These are phyloP conservation scores for Ustilago esculenta DNA, from an alignment of 1,284 basidiomycete species.

Conservation along the genomic window DNA sequence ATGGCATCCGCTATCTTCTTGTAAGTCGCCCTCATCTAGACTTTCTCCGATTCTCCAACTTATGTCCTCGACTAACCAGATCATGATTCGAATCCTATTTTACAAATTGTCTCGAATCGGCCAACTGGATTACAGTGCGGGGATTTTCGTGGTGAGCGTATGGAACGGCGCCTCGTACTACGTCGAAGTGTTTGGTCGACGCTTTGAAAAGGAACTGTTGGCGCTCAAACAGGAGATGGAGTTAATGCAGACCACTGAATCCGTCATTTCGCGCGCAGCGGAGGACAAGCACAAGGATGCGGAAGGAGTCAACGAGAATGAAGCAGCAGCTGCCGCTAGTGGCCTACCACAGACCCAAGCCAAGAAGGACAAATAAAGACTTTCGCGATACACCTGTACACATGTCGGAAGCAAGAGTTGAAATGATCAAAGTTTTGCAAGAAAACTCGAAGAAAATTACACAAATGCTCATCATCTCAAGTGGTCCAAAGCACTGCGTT, in stretches of 20 bases:
- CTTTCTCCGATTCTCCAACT: neutral
- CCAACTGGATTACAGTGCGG: conserved; percentile 18
- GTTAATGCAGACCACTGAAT: conserved; percentile 19
- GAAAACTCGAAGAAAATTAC: too few relatives aligned
- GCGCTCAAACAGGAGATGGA: conserved; percentile 41
- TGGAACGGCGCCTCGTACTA: conserved; percentile 54
- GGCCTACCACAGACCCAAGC: conserved; percentile 12
- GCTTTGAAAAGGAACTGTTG: conserved; percentile 55
- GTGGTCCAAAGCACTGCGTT: conserved; percentile 81
- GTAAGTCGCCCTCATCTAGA: conserved; percentile 70
- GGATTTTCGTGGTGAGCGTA: conserved; percentile 45
- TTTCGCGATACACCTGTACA: too few relatives aligned
- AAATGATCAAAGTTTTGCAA: too few relatives aligned
- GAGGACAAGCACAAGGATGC: neutral
- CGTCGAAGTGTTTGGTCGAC: conserved; percentile 72
- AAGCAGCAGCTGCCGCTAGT: conserved; percentile 25
- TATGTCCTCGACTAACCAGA: neutral
- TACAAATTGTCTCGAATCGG: too few relatives aligned
- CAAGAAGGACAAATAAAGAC: conserved; percentile 27
- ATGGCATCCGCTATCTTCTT: conserved; percentile 81
- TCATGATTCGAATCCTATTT: too few relatives aligned
- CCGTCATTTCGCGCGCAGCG: conserved; percentile 10
- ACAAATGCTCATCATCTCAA: too few relatives aligned
- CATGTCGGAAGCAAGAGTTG: too few relatives aligned
- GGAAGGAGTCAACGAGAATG: conserved; percentile 5